Evolutionary conservation across 2,329 filamentous ascomycete species (phyloP), one percentile per base, ranked within the genome.

Genomic region (Penicillium sp.): DNA sequence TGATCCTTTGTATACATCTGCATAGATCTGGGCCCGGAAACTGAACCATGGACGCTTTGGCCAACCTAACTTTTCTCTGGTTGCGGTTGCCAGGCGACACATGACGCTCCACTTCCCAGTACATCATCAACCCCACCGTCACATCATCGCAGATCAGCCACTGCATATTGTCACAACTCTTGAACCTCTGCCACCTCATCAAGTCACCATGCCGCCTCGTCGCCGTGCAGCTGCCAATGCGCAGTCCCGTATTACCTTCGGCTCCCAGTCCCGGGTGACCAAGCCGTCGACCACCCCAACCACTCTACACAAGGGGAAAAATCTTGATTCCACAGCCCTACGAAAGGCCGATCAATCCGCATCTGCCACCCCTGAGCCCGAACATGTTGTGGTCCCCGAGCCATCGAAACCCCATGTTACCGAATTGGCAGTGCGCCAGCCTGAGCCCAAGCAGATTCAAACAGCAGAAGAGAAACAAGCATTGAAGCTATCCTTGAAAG

Each of bases 161-260:
- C 27, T 29, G 10, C 14, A 37, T n/a, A 37, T 19, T 11, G 3
- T 42, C 39, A 11, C 19, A 42, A 42, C n/a, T 42, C 10, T 2
- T 14, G 3, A 21, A 21, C 1, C 10, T 14, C n/a, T 22, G 3
- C 19, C 39, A 42, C 39, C 51, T 19, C 53, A 51, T 29, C 16
- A 49, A 26, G 16, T 19, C 54, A 58, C 47, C 24, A 81, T 81
- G 79, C 76, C 78, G 47, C 66, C 76, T 49, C 76, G 76, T 61
- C 76, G 77, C 42, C 68, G 70, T 56, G 62, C 66, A 33, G 71
- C 69, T 49, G 65, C 73, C 57, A 68, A 77, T 42, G 67, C 78
- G 62, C 84, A 87, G 72, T 78, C 82, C 8, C 87, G 82, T n/a
- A 82, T 89, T 64, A 83, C 85, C 39, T 89, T 89, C 76, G 81